Conservation (phyloP, 2,329 filamentous ascomycete species). For the Clonostachys solani region DNA sequence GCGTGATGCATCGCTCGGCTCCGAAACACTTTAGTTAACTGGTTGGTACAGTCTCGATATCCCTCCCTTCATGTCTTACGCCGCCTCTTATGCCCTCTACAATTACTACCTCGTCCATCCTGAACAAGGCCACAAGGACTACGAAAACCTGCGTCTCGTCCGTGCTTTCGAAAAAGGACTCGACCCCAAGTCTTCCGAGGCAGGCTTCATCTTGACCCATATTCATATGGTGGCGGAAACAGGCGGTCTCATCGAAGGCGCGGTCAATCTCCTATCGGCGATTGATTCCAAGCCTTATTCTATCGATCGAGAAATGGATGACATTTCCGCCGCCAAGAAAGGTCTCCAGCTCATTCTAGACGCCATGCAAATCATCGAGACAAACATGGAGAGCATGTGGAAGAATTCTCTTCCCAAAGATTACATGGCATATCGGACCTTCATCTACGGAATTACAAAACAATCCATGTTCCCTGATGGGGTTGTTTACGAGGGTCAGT, state of each 20-base stretch:
- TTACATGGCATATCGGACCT: constrained; percentile 89
- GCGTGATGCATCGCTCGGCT: not conserved
- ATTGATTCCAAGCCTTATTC: too few species aligned
- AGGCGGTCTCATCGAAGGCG: constrained; percentile 69
- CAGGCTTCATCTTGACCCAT: constrained; percentile 93
- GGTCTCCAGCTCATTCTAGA: constrained; percentile 58
- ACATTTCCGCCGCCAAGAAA: constrained; percentile 48
- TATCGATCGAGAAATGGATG: constrained; percentile 10
- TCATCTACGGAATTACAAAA: constrained; percentile 93
- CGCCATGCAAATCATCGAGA: constrained; percentile 63
- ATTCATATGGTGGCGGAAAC: constrained; percentile 94
- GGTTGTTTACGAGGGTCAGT: constrained; percentile 83
- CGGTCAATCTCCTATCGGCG: constrained; percentile 54
- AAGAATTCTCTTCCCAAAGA: constrained; percentile 75
- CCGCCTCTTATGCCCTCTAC: constrained; percentile 63
- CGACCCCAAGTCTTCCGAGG: constrained; percentile 82
- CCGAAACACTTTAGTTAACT: not conserved
- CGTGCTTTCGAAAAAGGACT: constrained; percentile 89
- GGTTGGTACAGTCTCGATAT: constrained; percentile 54
- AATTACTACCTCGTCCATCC: constrained; percentile 62
- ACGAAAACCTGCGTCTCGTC: constrained; percentile 73
- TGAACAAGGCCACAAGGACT: constrained; percentile 45
- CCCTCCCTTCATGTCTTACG: constrained; percentile 90
- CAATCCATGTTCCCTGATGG: constrained; percentile 94
- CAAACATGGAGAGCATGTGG: constrained; percentile 90